Percentiles rank a stretch among this genome's conserved stretches.
phyloP scores from a whole-genome alignment of 73 alveolate genomes.

The Paramecium caudatum region DNA sequence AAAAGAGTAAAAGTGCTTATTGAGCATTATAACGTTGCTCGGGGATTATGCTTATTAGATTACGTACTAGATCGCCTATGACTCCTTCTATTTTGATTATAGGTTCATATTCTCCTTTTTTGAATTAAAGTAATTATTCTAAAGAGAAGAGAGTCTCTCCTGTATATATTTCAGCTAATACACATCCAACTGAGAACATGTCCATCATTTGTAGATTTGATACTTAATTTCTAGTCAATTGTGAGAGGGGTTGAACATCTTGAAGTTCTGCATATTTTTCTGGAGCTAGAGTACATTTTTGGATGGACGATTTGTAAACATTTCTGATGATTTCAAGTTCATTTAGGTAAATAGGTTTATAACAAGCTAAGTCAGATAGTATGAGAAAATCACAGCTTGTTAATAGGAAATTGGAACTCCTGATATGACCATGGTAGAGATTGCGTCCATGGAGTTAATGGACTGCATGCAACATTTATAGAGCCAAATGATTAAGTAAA shows the following conservation, averaged over 20 bases:
- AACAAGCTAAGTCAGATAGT: conserved; percentile 19
- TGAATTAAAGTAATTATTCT: conserved; percentile 64
- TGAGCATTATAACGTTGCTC: not conserved
- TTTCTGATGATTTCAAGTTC: conserved; percentile 16
- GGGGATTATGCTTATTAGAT: conserved; percentile 4
- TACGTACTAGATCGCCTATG: not conserved
- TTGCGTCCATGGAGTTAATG: not conserved
- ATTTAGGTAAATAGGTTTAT: conserved; percentile 1
- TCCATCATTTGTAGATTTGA: conserved; percentile 78
- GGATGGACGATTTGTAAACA: not conserved
- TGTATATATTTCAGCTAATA: conserved; percentile 86
- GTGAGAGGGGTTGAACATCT: not conserved
- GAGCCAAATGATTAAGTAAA: not conserved
- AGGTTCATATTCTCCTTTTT: conserved; percentile 63
- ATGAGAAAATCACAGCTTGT: conserved; percentile 5
- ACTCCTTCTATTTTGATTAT: not conserved
- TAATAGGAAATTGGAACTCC: not conserved
- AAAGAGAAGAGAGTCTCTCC: conserved; percentile 87
- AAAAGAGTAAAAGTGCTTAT: not conserved
- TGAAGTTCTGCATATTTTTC: not conserved
- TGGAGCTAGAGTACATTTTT: conserved; percentile 50
- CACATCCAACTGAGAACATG: conserved; percentile 93
- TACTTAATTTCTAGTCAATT: not conserved
- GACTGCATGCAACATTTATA: not conserved
- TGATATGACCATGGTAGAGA: conserved; percentile 19